phyloP scores from a whole-genome alignment of 805 yeast genomes.

The Brettanomyces bruxellensis region DNA sequence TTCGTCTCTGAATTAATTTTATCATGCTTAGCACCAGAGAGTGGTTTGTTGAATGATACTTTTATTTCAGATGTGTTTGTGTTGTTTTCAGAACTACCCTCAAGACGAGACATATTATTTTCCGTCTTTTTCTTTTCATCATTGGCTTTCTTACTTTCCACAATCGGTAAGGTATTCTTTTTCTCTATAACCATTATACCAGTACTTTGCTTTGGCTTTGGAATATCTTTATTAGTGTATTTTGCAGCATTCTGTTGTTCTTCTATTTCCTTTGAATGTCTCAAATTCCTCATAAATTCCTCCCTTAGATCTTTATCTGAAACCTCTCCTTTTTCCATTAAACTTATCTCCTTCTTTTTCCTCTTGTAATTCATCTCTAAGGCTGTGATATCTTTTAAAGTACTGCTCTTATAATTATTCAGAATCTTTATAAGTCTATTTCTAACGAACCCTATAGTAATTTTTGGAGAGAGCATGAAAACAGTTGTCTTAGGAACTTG shows the following conservation, averaged over 20 bases:
- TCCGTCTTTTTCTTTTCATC: too few species aligned
- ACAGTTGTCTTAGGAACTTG: slow-evolving; percentile 26
- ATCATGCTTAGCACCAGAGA: too few species aligned
- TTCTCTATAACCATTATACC: too few species aligned
- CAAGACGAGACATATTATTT: too few species aligned
- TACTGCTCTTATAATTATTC: slow-evolving; percentile 24
- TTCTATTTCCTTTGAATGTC: slow-evolving; percentile 6
- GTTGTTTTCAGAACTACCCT: too few species aligned
- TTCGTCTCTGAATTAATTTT: too few species aligned
- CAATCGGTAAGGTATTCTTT: too few species aligned
- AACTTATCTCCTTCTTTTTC: slow-evolving; percentile 29
- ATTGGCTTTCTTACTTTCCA: too few species aligned
- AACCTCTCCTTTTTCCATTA: slow-evolving; percentile 32
- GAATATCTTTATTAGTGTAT: too few species aligned
- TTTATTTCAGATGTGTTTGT: too few species aligned
- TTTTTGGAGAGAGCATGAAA: slow-evolving; percentile 22
- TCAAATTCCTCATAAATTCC: slow-evolving; percentile 12
- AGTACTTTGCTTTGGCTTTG: too few species aligned
- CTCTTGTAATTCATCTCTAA: slow-evolving; percentile 29
- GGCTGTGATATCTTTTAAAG: slow-evolving; percentile 27
- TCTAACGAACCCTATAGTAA: slow-evolving; percentile 23
- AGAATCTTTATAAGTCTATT: slow-evolving; percentile 26
- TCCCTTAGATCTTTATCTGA: slow-evolving; percentile 25
- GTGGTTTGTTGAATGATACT: too few species aligned
- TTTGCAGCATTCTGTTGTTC: slow-evolving; percentile 7